Evolutionary conservation across 345 rosid species (phyloP).

Genomic region (Gossypium stocksii): DNA sequence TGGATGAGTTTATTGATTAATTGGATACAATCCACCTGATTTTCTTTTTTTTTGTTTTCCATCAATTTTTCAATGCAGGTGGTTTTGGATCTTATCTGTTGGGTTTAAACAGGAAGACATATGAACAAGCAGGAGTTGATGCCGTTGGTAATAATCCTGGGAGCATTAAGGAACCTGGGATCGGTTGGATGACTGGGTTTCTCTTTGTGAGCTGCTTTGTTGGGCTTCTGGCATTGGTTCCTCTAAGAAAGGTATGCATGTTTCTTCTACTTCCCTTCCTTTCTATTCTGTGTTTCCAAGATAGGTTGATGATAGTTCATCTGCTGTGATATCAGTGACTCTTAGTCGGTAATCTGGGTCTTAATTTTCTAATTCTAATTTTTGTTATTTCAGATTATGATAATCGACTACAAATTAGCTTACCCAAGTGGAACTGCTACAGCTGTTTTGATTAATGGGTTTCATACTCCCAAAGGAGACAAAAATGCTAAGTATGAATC

Average conservation of each 20-base stretch:
- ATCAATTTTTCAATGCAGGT: slow-evolving; percentile 36
- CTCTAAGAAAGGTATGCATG: slow-evolving; percentile 67
- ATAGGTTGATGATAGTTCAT: not conserved
- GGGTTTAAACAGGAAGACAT: slow-evolving; percentile 68
- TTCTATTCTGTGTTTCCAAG: not conserved
- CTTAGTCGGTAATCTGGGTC: not conserved
- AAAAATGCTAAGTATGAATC: slow-evolving; percentile 62
- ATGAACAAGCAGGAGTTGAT: slow-evolving; percentile 58
- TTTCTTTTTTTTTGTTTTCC: not conserved
- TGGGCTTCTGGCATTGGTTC: slow-evolving; percentile 79
- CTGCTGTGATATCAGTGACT: not conserved
- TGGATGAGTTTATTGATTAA: not conserved
- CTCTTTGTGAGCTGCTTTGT: slow-evolving; percentile 73
- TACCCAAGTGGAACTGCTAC: slow-evolving; percentile 98
- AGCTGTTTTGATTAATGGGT: slow-evolving; percentile 86
- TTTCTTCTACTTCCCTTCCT: not conserved
- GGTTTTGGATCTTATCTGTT: slow-evolving; percentile 91
- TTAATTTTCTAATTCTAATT: not conserved
- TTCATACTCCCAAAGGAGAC: slow-evolving; percentile 76
- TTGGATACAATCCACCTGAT: not conserved
- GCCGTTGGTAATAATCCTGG: slow-evolving; percentile 62
- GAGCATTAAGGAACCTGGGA: slow-evolving; percentile 72
- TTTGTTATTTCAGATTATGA: slow-evolving; percentile 60
- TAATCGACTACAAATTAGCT: slow-evolving; percentile 66
- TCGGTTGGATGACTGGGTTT: slow-evolving; percentile 87